Evolutionary conservation across 208 protist species (phyloP).

Genomic region (Vickermania ingenoplastis): DNA sequence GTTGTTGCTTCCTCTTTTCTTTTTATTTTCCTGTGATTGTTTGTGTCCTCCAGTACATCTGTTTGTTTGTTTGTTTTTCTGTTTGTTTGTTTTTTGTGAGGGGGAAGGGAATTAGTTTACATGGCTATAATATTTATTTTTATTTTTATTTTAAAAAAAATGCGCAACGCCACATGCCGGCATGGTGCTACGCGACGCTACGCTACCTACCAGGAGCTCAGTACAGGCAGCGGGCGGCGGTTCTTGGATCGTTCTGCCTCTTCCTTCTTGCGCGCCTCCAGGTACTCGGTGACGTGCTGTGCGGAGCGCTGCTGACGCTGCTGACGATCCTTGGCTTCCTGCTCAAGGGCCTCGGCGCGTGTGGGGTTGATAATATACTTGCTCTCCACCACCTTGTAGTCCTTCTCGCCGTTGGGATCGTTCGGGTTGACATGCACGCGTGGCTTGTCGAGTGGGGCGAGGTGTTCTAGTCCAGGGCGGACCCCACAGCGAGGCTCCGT

Average conservation of each 20-base stretch:
- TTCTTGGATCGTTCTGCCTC: no score
- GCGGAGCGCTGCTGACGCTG: background rate
- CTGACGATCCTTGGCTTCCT: background rate
- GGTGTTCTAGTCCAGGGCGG: background rate
- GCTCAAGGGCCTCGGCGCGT: background rate
- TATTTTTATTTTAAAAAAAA: no score
- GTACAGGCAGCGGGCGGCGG: background rate
- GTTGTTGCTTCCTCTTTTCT: no score
- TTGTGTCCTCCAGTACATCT: no score
- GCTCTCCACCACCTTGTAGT: background rate
- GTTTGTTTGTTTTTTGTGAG: no score
- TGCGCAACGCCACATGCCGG: no score
- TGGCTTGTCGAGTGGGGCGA: background rate
- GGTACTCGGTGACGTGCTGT: background rate
- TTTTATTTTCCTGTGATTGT: no score
- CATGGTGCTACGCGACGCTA: no score
- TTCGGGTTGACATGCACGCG: background rate
- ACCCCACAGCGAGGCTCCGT: background rate
- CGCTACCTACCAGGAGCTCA: background rate
- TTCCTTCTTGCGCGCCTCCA: background rate
- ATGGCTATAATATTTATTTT: no score
- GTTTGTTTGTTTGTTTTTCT: no score
- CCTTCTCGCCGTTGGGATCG: background rate
- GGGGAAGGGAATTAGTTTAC: no score
- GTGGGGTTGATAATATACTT: background rate